phyloP scores from a whole-genome alignment of 768 basidiomycete species.

The Hygrocybe punicea region DNA sequence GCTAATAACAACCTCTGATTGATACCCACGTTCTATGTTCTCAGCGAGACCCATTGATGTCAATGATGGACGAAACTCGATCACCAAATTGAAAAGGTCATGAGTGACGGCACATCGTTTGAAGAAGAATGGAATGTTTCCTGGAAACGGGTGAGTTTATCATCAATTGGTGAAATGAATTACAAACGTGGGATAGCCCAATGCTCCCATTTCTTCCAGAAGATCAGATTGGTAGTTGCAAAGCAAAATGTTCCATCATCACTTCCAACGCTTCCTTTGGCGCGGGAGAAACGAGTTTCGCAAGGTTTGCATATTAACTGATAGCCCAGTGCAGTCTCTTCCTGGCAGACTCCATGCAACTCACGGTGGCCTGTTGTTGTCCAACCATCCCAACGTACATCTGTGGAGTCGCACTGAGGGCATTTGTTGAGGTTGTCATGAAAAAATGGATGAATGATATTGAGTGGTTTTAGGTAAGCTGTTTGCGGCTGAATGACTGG shows the following conservation, averaged over 20 bases:
- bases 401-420: slow-evolving; percentile 3
- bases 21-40: background rate
- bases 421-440: background rate
- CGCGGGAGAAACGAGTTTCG: background rate
- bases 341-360: slow-evolving; percentile 1
- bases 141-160: background rate
- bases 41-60: background rate
- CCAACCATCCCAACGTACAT: slow-evolving; percentile 4
- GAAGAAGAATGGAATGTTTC: slow-evolving; percentile 3
- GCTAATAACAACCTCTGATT: too few species aligned
- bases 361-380: background rate
- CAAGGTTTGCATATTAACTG: slow-evolving; percentile 5
- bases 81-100: too few species aligned
- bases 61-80: too few species aligned
- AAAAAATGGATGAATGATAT: slow-evolving; percentile 8
- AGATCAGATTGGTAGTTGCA: slow-evolving; percentile 1
- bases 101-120: background rate
- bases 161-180: background rate
- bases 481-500: background rate
- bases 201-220: slow-evolving; percentile 2
- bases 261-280: background rate
- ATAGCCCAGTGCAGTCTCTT: slow-evolving; percentile 6
- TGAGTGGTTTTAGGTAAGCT: slow-evolving; percentile 2
- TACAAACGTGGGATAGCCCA: slow-evolving; percentile 7
- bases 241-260: slow-evolving; percentile 1